Evolutionary conservation across 2,329 filamentous ascomycete species (phyloP).

Genomic region (Trichoderma breve): DNA sequence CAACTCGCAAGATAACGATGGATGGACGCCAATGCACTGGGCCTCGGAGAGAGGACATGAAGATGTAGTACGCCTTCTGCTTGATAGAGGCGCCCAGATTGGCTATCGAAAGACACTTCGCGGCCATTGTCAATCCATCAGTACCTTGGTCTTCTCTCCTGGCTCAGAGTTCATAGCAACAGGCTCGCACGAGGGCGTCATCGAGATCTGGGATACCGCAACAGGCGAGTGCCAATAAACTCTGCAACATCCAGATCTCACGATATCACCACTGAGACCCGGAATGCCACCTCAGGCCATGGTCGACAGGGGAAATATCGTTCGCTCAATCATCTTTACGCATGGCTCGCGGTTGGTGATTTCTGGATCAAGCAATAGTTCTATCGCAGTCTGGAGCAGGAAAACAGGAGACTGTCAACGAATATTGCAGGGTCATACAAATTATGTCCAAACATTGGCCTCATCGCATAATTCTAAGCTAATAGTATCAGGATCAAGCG

Average conservation of each 20-base stretch:
- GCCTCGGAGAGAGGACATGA: background rate
- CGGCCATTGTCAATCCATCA: background rate
- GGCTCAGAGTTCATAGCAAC: background rate
- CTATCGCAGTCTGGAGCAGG: background rate
- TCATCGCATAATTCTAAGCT: background rate
- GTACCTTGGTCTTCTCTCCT: background rate
- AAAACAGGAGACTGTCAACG: background rate
- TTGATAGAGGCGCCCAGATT: background rate
- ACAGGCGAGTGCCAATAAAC: background rate
- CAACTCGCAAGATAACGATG: background rate
- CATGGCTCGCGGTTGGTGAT: background rate
- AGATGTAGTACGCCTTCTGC: background rate
- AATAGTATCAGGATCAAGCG: background rate
- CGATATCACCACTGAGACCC: background rate
- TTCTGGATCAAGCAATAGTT: background rate
- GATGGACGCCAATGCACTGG: background rate
- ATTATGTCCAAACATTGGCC: background rate
- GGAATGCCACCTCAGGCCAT: background rate
- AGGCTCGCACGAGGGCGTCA: rapidly evolving
- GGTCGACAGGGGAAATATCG: rapidly evolving
- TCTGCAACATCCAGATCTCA: background rate
- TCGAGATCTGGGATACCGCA: background rate
- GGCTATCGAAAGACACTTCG: background rate
- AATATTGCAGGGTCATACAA: background rate
- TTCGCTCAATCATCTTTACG: background rate